These are phyloP conservation scores for Debaryomyces sp. DNA, from an alignment of 1,139 yeast genomes.

Conservation along the genomic window DNA sequence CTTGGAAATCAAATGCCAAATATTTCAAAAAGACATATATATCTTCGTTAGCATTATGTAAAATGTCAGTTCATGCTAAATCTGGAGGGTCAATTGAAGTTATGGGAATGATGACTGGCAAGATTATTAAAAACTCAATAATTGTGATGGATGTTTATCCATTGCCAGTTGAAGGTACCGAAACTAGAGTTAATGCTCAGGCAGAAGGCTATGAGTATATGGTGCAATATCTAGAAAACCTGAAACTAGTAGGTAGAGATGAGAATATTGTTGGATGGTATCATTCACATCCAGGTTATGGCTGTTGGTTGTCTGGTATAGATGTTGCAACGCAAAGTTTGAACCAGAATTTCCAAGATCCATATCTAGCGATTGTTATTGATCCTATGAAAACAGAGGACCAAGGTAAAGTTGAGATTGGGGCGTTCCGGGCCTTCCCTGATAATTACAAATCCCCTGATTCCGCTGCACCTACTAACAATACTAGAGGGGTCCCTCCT, in stretches of 20 bases:
- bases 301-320: slow-evolving; percentile 90
- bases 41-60: slow-evolving; percentile 73
- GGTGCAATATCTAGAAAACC: slow-evolving; percentile 75
- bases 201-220: slow-evolving; percentile 93
- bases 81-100: slow-evolving; percentile 89
- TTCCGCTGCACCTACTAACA: slow-evolving; percentile 3
- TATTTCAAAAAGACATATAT: slow-evolving; percentile 70
- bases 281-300: slow-evolving; percentile 97
- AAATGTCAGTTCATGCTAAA: slow-evolving; percentile 83
- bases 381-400: slow-evolving; percentile 76
- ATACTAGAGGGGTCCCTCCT: slow-evolving; percentile 37
- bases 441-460: slow-evolving; percentile 28
- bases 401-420: slow-evolving; percentile 77
- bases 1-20: slow-evolving; percentile 51
- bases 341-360: slow-evolving; percentile 89
- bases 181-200: slow-evolving; percentile 92
- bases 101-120: slow-evolving; percentile 94
- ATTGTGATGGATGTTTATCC: slow-evolving; percentile 83
- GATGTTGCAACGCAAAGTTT: slow-evolving; percentile 86
- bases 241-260: slow-evolving; percentile 53
- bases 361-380: slow-evolving; percentile 84
- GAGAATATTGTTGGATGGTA: slow-evolving; percentile 89
- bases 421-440: slow-evolving; percentile 86
- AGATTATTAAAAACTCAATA: slow-evolving; percentile 57
- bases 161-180: slow-evolving; percentile 94